A percentile compares a stretch with the other conserved stretches of the same genome.
phyloP scores from a whole-genome alignment of 164 flowering plant species.

The Chimonanthus salicifolius region DNA sequence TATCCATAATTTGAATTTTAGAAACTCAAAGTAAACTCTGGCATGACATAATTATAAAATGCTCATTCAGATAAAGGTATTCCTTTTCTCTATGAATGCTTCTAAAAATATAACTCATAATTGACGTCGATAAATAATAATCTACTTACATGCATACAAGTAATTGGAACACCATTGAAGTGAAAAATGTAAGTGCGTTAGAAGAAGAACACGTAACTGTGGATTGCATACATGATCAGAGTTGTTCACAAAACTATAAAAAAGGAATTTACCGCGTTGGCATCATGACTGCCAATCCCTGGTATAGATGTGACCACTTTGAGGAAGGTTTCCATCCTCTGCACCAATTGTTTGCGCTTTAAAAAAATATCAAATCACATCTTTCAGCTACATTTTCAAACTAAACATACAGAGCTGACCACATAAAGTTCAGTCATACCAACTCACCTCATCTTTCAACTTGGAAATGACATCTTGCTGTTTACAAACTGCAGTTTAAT shows the following conservation, averaged over 20 bases:
- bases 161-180: neutral
- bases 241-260: neutral
- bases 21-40: too few species aligned
- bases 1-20: too few species aligned
- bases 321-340: slow-evolving; percentile 56
- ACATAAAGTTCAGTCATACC: neutral
- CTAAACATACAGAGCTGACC: neutral
- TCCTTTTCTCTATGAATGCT: too few species aligned
- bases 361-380: slow-evolving; percentile 11
- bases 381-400: slow-evolving; percentile 13
- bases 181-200: neutral
- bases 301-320: slow-evolving; percentile 76
- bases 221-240: neutral
- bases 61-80: too few species aligned
- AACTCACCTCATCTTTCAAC: slow-evolving; percentile 71
- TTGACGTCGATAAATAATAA: too few species aligned
- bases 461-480: slow-evolving; percentile 48
- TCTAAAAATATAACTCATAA: too few species aligned
- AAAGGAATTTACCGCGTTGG: slow-evolving; percentile 53
- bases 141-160: neutral
- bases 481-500: slow-evolving; percentile 60
- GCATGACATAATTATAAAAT: too few species aligned
- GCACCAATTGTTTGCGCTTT: slow-evolving; percentile 67
- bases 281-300: slow-evolving; percentile 76
- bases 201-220: neutral